Evolutionary conservation across 257 asterid genomes (phyloP), one percentile per base, ranked within the genome.

Genomic region (Solanum etuberosum): DNA sequence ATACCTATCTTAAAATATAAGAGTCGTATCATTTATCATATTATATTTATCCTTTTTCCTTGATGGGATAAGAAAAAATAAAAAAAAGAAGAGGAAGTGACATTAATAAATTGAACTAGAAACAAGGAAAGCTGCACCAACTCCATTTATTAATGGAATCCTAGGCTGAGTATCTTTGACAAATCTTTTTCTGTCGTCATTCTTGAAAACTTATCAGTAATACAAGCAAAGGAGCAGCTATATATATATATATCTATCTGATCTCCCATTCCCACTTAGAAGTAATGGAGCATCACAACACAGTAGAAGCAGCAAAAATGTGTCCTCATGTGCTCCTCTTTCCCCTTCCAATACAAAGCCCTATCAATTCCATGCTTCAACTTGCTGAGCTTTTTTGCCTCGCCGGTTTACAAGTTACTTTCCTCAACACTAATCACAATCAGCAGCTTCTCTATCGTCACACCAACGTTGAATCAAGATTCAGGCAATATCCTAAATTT

Each of bases 311-410:
- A 46, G 51, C 40, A 87, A 72, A 63, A 37, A 54, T 73, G 9
- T 89, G 91, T 10, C 88, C 93, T 34, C 95, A 92, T 23, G 92
- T 93, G 23, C 87, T 93, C 71, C 86, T 93, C 8, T 93, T 91
- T 15, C 95, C 95, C 0, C 20, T 92, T 9, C 94, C 92, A 27
- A 40, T 91, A 27, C 92, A 87, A 83, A 92, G 95, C 61, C 95
- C 90, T 65, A 88, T 92, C 57, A 91, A 91, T 51, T 81, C 90
- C 88, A 91, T 91, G 95, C 92, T 93, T 38, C 88, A 89, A 27
- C 92, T 93, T 1, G 95, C 95, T 12, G 93, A 92, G n/a, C 93
- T 93, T 37, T 86, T 93, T 32, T 92, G 93, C 40, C 88, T 89
- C 1, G 68, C 92, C 0, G 89, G 84, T 15, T 6, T 93, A 67